Percentiles rank a stretch among this genome's conserved stretches.
phyloP scores from a whole-genome alignment of 345 rosid genomes.

The Psidium guajava region DNA sequence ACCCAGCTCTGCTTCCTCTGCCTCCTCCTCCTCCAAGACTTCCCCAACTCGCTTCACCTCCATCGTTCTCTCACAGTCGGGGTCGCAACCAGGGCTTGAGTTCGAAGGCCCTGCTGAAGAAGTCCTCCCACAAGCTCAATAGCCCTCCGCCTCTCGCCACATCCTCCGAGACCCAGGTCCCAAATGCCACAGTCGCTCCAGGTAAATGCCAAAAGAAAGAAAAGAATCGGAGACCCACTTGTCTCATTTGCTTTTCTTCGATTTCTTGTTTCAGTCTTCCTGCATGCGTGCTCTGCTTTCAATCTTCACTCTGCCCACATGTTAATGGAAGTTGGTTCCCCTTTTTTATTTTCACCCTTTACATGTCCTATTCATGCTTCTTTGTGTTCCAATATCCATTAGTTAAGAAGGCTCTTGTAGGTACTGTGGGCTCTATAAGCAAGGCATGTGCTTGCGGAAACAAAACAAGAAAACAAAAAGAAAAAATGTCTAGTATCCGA shows the following conservation, averaged over 20 bases:
- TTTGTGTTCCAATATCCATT: background rate
- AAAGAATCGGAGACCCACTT: background rate
- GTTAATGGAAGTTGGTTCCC: background rate
- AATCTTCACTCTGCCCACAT: background rate
- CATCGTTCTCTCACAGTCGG: slow-evolving; percentile 24
- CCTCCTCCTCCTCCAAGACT: slow-evolving; percentile 62
- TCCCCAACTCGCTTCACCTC: slow-evolving; percentile 36
- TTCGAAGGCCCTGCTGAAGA: slow-evolving; percentile 43
- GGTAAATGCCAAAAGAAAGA: slow-evolving; percentile 15
- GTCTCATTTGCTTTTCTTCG: background rate
- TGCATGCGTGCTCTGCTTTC: background rate
- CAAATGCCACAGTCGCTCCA: slow-evolving; percentile 16
- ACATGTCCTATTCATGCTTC: background rate
- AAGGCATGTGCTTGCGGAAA: background rate
- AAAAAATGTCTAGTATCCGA: background rate
- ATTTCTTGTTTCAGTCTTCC: background rate
- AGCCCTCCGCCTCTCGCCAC: slow-evolving; percentile 22
- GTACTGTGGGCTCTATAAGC: background rate
- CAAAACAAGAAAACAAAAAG: background rate
- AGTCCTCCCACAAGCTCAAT: slow-evolving; percentile 28
- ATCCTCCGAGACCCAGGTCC: slow-evolving; percentile 2
- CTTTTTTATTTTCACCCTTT: background rate
- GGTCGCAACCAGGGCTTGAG: slow-evolving; percentile 26
- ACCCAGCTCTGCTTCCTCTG: slow-evolving; percentile 56
- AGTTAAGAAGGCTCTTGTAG: background rate